Percentiles rank a stretch among this genome's conserved stretches.
Evolutionary conservation across 345 rosid genomes (phyloP).

Genomic region (Citrus mangshanensis): DNA sequence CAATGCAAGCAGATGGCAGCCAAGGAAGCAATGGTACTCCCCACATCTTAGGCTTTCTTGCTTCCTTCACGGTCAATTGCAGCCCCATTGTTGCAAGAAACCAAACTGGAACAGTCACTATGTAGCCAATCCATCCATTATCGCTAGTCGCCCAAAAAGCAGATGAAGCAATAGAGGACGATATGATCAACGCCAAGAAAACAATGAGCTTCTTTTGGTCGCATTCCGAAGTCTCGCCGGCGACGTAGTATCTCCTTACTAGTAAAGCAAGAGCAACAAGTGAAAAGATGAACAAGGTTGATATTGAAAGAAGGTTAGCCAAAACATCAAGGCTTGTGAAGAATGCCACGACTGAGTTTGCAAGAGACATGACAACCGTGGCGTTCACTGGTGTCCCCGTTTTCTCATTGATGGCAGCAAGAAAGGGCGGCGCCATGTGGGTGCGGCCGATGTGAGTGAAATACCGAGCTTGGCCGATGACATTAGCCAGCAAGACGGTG

Average conservation of each 20-base stretch:
- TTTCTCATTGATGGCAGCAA: constrained; percentile 42
- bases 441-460: constrained; percentile 64
- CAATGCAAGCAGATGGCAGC: constrained; percentile 54
- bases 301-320: constrained; percentile 54
- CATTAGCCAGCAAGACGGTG: constrained; percentile 46
- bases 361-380: constrained; percentile 41
- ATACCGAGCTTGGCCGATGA: constrained; percentile 61
- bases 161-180: constrained; percentile 39
- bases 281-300: constrained; percentile 55
- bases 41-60: constrained; percentile 55
- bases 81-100: constrained; percentile 47
- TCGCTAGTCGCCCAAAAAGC: constrained; percentile 37
- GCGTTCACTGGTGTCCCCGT: constrained; percentile 64
- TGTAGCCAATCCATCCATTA: constrained; percentile 45
- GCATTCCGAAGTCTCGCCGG: constrained; percentile 33
- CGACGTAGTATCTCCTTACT: constrained; percentile 56
- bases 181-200: constrained; percentile 33
- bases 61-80: constrained; percentile 32
- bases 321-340: constrained; percentile 53
- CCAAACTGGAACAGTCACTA: constrained; percentile 46
- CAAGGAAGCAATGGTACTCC: constrained; percentile 72
- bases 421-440: constrained; percentile 63
- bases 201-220: constrained; percentile 35
- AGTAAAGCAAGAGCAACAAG: constrained; percentile 53
- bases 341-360: constrained; percentile 49